phyloP scores from a whole-genome alignment of 345 rosid genomes.

The Aurinia saxatilis region DNA sequence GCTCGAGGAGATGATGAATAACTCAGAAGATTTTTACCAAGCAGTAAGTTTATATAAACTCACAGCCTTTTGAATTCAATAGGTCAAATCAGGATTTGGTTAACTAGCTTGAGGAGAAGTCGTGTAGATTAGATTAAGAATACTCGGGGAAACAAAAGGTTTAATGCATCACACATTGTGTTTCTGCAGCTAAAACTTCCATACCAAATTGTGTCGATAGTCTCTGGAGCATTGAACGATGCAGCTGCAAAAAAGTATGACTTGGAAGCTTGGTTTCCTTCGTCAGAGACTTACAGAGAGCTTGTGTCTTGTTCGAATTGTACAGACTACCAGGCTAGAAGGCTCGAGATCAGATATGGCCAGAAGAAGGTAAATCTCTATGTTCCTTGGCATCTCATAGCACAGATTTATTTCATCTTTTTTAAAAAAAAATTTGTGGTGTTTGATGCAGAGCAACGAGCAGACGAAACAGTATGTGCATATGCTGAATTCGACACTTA shows the following conservation, averaged over 20 bases:
- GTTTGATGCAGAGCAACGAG: slow-evolving; percentile 58
- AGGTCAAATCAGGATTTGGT: not conserved
- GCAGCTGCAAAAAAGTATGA: slow-evolving; percentile 98
- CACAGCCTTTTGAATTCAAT: not conserved
- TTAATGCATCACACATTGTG: not conserved
- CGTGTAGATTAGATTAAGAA: not conserved
- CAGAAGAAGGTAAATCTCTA: slow-evolving; percentile 65
- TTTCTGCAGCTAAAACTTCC: slow-evolving; percentile 69
- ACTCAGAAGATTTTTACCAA: slow-evolving; percentile 82
- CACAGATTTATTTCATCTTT: too few species aligned
- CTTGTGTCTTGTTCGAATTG: slow-evolving; percentile 92
- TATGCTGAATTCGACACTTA: slow-evolving; percentile 82
- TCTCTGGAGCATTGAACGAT: slow-evolving; percentile 87
- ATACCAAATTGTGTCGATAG: slow-evolving; percentile 74
- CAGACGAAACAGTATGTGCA: slow-evolving; percentile 77
- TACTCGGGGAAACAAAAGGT: not conserved
- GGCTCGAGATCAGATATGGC: slow-evolving; percentile 81
- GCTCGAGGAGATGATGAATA: slow-evolving; percentile 92
- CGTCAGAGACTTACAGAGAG: slow-evolving; percentile 84
- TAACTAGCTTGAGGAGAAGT: not conserved
- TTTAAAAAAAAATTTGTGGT: not conserved
- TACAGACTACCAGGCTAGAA: slow-evolving; percentile 83
- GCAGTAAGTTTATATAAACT: slow-evolving; percentile 31
- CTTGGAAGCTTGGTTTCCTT: slow-evolving; percentile 95
- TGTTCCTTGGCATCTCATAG: not conserved